These are phyloP conservation scores for Magnolia officinalis DNA, from an alignment of 164 flowering plant species.

Conservation along the genomic window DNA sequence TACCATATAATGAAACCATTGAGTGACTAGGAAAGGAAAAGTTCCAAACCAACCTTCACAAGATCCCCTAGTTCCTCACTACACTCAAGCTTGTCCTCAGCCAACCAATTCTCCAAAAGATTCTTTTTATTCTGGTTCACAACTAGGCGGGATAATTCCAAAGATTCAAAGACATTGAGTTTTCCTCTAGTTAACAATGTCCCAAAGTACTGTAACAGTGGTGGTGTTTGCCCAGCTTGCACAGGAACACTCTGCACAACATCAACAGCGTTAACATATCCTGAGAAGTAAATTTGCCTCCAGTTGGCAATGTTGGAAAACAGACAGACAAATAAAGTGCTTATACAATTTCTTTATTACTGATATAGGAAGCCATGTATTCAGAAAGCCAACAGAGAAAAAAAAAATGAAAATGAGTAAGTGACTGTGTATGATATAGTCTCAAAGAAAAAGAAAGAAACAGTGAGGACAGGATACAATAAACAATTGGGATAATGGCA, in stretches of 20 bases:
- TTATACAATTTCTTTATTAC: too few relatives aligned
- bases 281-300: neutral
- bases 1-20: neutral
- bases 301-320: neutral
- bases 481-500: too few relatives aligned
- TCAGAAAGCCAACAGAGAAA: too few relatives aligned
- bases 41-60: slow-evolving; percentile 69
- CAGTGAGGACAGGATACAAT: too few relatives aligned
- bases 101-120: slow-evolving; percentile 97
- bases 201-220: slow-evolving; percentile 94
- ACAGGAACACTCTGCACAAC: slow-evolving; percentile 94
- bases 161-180: slow-evolving; percentile 93
- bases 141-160: slow-evolving; percentile 97
- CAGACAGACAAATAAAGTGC: neutral
- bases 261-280: slow-evolving; percentile 4
- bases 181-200: slow-evolving; percentile 92
- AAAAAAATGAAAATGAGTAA: neutral
- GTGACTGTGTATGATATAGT: neutral
- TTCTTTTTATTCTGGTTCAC: slow-evolving; percentile 97
- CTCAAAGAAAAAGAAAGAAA: too few relatives aligned
- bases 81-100: slow-evolving; percentile 97
- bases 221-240: slow-evolving; percentile 98
- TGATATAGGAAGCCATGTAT: too few relatives aligned
- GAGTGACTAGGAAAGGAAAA: neutral
- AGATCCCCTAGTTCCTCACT: slow-evolving; percentile 99